A percentile compares a stretch with the other conserved stretches of the same genome.
Evolutionary conservation across 176 grass and related monocot genomes (phyloP).

Genomic region (bread wheat (Triticum aestivum)): DNA sequence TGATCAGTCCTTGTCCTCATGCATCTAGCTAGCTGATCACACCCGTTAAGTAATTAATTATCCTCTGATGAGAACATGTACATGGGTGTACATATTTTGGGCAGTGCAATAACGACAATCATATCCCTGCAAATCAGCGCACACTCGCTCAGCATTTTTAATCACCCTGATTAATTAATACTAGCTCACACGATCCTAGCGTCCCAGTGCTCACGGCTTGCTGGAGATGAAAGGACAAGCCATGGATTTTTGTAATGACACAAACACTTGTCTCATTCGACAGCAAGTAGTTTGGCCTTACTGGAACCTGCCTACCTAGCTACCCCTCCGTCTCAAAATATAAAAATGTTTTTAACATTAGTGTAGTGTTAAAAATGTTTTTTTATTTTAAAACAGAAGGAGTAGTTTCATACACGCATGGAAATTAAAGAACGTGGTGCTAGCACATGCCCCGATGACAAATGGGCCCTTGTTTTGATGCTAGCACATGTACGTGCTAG

Average conservation of each 20-base stretch:
- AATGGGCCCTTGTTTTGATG: too few species aligned
- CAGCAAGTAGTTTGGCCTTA: not conserved
- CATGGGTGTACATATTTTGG: not conserved
- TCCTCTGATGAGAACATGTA: not conserved
- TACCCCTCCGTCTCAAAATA: too few species aligned
- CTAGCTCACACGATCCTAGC: not conserved
- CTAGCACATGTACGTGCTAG: too few species aligned
- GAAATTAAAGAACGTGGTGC: too few species aligned
- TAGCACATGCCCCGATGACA: too few species aligned
- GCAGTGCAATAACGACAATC: not conserved
- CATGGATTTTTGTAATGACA: conserved; percentile 22
- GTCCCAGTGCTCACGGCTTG: not conserved
- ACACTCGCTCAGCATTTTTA: too few species aligned
- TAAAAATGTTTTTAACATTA: too few species aligned
- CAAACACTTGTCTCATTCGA: not conserved
- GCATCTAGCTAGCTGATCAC: not conserved
- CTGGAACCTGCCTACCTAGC: too few species aligned
- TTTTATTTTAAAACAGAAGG: too few species aligned
- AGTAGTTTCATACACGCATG: too few species aligned
- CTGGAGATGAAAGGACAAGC: conserved; percentile 15
- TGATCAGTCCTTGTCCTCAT: not conserved
- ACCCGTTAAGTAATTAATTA: not conserved
- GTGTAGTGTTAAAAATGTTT: too few species aligned
- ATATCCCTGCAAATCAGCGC: not conserved
- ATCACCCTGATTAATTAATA: too few species aligned